Percentiles rank a stretch among this genome's conserved stretches.
These are phyloP conservation scores for Neurospora tetraspora DNA, from an alignment of 495 filamentous ascomycete species.

Conservation along the genomic window DNA sequence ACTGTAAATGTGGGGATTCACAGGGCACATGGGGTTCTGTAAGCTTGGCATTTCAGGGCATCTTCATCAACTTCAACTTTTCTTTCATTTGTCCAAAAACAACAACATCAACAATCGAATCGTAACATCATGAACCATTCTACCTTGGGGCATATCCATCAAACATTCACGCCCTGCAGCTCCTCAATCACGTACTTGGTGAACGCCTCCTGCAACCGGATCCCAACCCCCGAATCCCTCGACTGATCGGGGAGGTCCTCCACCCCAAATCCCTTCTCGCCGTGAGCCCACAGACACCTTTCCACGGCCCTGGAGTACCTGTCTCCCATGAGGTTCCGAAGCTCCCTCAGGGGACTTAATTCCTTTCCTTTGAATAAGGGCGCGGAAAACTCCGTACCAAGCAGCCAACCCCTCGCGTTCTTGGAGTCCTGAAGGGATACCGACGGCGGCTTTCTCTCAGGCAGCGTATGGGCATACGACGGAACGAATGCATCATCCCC, in stretches of 20 bases:
- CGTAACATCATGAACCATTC: background rate
- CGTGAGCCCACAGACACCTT: slow-evolving; percentile 23
- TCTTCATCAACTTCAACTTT: background rate
- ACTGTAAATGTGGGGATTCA: background rate
- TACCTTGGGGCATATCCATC: background rate
- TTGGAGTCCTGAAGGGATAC: slow-evolving; percentile 15
- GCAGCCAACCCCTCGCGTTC: slow-evolving; percentile 17
- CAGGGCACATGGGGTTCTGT: background rate
- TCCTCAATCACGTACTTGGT: slow-evolving; percentile 20
- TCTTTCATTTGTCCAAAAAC: background rate
- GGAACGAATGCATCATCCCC: too few relatives aligned
- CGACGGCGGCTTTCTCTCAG: background rate
- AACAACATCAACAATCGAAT: background rate
- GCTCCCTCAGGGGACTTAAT: slow-evolving; percentile 16
- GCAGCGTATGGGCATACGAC: too few relatives aligned
- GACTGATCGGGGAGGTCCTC: slow-evolving; percentile 15
- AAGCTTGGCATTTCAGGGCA: background rate
- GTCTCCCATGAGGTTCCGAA: slow-evolving; percentile 16
- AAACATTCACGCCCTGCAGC: slow-evolving; percentile 9
- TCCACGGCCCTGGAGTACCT: slow-evolving; percentile 16
- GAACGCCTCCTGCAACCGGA: slow-evolving; percentile 20
- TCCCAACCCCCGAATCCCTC: slow-evolving; percentile 12
- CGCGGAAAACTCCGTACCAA: slow-evolving; percentile 3
- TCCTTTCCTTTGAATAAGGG: slow-evolving; percentile 5
- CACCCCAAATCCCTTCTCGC: slow-evolving; percentile 20